Conservation (phyloP, 2,329 filamentous ascomycete genomes). For the Lasiodiplodia theobromae region DNA sequence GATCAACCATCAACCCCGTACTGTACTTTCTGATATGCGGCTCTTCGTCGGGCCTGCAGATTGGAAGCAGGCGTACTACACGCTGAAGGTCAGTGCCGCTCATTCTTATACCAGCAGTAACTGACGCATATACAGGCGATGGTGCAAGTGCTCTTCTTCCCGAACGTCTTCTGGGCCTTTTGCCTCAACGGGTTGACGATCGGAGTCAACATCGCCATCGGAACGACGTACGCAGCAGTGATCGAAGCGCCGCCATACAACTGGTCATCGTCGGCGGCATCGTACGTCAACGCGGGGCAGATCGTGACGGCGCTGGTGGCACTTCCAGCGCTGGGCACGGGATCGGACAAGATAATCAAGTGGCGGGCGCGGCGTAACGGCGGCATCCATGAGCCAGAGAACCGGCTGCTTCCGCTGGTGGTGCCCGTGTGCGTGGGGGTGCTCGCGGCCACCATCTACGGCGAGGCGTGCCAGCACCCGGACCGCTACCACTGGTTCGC, state of each 20-base stretch:
- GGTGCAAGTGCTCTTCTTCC: constrained; percentile 39
- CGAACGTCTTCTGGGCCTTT: constrained; percentile 53
- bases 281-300: constrained; percentile 51
- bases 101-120: neutral
- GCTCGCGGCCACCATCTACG: constrained; percentile 50
- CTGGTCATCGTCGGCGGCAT: constrained; percentile 45
- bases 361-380: constrained; percentile 45
- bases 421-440: constrained; percentile 50
- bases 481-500: constrained; percentile 46
- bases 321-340: constrained; percentile 49
- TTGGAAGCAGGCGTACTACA: constrained; percentile 44
- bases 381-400: constrained; percentile 54
- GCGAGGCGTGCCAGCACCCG: constrained; percentile 45
- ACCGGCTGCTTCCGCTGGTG: constrained; percentile 45
- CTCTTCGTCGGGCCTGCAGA: constrained; percentile 51
- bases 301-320: constrained; percentile 49
- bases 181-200: constrained; percentile 50
- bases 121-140: constrained; percentile 27
- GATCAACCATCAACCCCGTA: constrained; percentile 47
- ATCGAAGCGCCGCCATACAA: constrained; percentile 47
- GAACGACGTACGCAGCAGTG: constrained; percentile 51
- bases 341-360: constrained; percentile 48
- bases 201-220: constrained; percentile 53
- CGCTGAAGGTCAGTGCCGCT: constrained; percentile 34
- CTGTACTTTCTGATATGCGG: constrained; percentile 48